Evolutionary conservation across 2,329 filamentous ascomycete species (phyloP).

Genomic region (Periconia sp.): DNA sequence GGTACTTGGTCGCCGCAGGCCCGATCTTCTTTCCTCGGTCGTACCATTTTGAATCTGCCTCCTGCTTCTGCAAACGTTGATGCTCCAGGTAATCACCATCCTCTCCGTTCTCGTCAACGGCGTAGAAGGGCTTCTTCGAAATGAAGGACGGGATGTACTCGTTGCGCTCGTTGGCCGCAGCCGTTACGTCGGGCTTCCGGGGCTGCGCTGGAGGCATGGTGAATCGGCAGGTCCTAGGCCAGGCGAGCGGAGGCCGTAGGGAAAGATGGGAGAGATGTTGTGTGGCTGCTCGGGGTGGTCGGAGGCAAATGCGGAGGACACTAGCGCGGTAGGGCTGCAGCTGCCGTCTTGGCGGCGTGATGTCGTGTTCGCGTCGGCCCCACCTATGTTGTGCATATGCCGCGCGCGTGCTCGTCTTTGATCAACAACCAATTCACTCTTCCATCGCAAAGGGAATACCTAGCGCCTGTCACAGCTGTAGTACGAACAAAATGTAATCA

Average conservation of each 20-base stretch:
- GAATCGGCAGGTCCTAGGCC: slow-evolving; percentile 2
- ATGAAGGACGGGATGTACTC: slow-evolving; percentile 98
- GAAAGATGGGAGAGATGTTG: slow-evolving; percentile 3
- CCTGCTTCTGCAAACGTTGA: slow-evolving; percentile 79
- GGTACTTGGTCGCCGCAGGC: slow-evolving; percentile 91
- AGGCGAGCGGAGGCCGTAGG: neutral
- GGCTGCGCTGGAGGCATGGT: slow-evolving; percentile 55
- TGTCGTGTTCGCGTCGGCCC: slow-evolving; percentile 31
- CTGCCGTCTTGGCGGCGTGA: slow-evolving; percentile 15
- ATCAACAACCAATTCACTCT: too few species aligned
- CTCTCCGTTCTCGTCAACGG: slow-evolving; percentile 74
- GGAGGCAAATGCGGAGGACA: slow-evolving; percentile 15
- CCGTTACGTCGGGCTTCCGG: slow-evolving; percentile 59
- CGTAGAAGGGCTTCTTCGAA: slow-evolving; percentile 96
- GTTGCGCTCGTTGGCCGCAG: slow-evolving; percentile 84
- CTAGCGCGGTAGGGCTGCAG: slow-evolving; percentile 40
- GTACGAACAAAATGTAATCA: slow-evolving; percentile 11
- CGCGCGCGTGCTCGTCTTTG: too few species aligned
- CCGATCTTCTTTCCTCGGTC: slow-evolving; percentile 84
- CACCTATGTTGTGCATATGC: slow-evolving; percentile 17
- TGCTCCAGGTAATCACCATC: slow-evolving; percentile 89
- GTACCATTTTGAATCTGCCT: slow-evolving; percentile 84
- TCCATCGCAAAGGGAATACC: too few species aligned
- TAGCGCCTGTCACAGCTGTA: neutral
- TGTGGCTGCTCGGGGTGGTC: slow-evolving; percentile 14